Evolutionary conservation across 73 alveolate species (phyloP).

Genomic region (Tetrahymena thermophila): DNA sequence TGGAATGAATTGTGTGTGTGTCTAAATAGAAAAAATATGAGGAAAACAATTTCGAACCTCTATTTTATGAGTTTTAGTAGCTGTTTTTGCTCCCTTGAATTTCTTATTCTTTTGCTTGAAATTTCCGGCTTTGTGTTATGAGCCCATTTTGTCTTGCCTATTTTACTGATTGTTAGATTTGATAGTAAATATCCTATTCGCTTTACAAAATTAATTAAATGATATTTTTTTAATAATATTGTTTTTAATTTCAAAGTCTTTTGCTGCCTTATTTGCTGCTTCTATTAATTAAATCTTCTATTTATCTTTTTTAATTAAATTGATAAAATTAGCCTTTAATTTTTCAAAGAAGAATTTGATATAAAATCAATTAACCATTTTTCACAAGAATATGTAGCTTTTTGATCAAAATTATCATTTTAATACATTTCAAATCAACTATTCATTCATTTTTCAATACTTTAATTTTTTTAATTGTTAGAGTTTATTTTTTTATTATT

Average conservation of each 20-base stretch:
- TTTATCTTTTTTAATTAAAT: not conserved
- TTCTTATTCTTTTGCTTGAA: slow-evolving; percentile 30
- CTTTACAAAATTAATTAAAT: not conserved
- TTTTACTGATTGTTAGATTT: not conserved
- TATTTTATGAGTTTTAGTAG: slow-evolving; percentile 11
- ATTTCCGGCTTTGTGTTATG: not conserved
- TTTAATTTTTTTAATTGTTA: too few relatives aligned
- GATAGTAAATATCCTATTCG: not conserved
- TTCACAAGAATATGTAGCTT: not conserved
- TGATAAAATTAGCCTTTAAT: not conserved
- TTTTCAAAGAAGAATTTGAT: not conserved
- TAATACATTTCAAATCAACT: not conserved
- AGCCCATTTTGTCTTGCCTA: not conserved
- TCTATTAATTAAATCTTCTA: not conserved
- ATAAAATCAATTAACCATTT: not conserved
- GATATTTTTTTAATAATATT: not conserved
- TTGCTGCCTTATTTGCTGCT: not conserved
- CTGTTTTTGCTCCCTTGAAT: slow-evolving; percentile 33
- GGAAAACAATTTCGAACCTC: not conserved
- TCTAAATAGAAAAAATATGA: not conserved
- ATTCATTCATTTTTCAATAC: not conserved
- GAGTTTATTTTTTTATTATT: too few relatives aligned
- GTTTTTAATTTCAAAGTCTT: not conserved
- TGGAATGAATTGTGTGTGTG: too few relatives aligned
- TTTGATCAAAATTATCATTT: not conserved